Evolutionary conservation across 129 eudicot genomes (phyloP).

Genomic region (Pittosporum tobira): DNA sequence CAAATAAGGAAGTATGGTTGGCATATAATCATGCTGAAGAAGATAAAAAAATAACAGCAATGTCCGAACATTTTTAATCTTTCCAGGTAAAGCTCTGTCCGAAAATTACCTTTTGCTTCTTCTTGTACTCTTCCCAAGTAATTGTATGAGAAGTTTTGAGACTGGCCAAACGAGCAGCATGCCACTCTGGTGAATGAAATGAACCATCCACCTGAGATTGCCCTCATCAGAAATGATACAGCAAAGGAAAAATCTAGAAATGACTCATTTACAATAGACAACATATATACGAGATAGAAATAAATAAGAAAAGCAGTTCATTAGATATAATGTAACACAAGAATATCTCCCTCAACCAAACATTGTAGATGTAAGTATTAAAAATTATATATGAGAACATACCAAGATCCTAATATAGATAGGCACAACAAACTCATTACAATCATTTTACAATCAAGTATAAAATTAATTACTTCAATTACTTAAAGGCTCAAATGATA

Average conservation of each 20-base stretch:
- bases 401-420: too few species aligned
- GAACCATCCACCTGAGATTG: slow-evolving; percentile 99
- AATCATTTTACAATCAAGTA: too few species aligned
- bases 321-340: not conserved
- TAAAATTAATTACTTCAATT: too few species aligned
- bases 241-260: slow-evolving; percentile 3
- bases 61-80: not conserved
- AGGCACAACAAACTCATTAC: too few species aligned
- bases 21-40: not conserved
- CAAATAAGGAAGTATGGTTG: not conserved
- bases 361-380: too few species aligned
- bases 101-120: slow-evolving; percentile 81
- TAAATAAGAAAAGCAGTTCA: not conserved
- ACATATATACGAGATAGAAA: not conserved
- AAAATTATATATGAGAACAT: too few species aligned
- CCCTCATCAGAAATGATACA: slow-evolving; percentile 64
- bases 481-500: too few species aligned
- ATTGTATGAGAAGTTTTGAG: slow-evolving; percentile 92
- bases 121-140: slow-evolving; percentile 97
- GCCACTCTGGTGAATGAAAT: slow-evolving; percentile 99
- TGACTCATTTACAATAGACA: not conserved
- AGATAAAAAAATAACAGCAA: not conserved
- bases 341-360: not conserved
- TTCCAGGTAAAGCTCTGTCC: not conserved
- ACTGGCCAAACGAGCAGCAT: slow-evolving; percentile 99